phyloP scores from a whole-genome alignment of 495 filamentous ascomycete genomes.

The Tuber brumale region DNA sequence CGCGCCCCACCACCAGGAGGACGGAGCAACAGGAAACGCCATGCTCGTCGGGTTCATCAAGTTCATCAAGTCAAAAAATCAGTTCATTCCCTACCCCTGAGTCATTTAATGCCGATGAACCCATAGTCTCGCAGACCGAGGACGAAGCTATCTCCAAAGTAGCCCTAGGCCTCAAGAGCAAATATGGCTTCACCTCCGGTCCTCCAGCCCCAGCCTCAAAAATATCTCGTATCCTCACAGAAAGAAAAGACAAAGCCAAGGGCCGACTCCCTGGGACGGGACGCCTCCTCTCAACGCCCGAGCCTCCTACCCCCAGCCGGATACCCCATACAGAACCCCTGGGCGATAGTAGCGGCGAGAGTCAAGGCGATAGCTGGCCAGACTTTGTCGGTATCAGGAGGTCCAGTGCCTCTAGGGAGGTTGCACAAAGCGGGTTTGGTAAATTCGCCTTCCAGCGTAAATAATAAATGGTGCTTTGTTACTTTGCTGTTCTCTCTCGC shows the following conservation, averaged over 20 bases:
- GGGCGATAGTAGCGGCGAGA: background rate
- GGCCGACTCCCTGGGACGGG: background rate
- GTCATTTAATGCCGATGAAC: constrained; percentile 1
- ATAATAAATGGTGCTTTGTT: background rate
- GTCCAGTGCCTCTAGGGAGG: background rate
- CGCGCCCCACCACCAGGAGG: background rate
- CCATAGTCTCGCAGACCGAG: background rate
- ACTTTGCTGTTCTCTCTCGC: background rate
- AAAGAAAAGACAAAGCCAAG: background rate
- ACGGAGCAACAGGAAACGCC: background rate
- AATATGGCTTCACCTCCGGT: background rate
- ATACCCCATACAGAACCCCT: background rate
- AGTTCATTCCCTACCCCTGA: background rate
- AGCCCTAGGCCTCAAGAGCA: background rate
- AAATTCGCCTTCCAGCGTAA: background rate
- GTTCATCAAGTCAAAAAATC: background rate
- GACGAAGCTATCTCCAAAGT: background rate
- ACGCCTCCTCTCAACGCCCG: background rate
- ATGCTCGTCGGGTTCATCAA: background rate
- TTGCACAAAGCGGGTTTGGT: background rate
- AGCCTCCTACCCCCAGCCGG: background rate
- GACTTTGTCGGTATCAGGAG: background rate
- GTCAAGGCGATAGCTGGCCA: background rate
- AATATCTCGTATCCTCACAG: background rate
- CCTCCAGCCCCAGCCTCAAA: background rate